A percentile compares a stretch with the other conserved stretches of the same genome.
Conservation (phyloP, 179 eudicot genomes). For the Corrigiola litoralis region DNA sequence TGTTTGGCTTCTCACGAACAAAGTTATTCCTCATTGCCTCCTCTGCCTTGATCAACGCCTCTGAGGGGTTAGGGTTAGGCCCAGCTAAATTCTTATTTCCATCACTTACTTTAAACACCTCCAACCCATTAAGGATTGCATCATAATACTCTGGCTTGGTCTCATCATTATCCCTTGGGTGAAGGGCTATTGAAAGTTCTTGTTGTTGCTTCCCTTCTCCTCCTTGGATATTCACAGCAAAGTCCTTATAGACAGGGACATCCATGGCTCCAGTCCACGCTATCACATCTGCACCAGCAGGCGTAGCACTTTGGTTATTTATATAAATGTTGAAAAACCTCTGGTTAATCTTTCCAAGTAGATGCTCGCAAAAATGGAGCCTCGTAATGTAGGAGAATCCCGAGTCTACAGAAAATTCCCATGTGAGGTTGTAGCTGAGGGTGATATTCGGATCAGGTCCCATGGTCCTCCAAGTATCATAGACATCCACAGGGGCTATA, state of each 20-base stretch:
- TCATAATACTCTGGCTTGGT: conserved; percentile 45
- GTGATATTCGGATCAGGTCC: conserved; percentile 63
- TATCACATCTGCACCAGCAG: conserved; percentile 51
- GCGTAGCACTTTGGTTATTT: conserved; percentile 52
- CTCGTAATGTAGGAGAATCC: conserved; percentile 61
- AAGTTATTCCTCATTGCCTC: conserved; percentile 22
- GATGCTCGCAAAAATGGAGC: conserved; percentile 71
- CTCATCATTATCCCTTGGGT: conserved; percentile 19
- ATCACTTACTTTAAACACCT: conserved; percentile 51
- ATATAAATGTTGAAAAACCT: conserved; percentile 59
- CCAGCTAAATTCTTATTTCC: conserved; percentile 48
- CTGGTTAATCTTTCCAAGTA: conserved; percentile 37
- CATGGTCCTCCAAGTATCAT: conserved; percentile 60
- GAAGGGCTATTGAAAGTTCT: conserved; percentile 17
- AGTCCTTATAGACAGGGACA: conserved; percentile 56
- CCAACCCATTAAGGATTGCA: conserved; percentile 59
- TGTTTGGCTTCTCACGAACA: conserved; percentile 6
- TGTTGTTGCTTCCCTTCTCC: conserved; percentile 16
- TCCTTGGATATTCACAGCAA: conserved; percentile 28
- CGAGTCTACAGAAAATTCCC: conserved; percentile 64
- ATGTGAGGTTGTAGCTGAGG: conserved; percentile 55
- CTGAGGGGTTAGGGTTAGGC: conserved; percentile 50
- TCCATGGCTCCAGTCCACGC: conserved; percentile 50
- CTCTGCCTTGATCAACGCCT: conserved; percentile 27
- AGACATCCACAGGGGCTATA: conserved; percentile 66